Conservation (phyloP, 306 rosid genomes). For the Quercus agrifolia region DNA sequence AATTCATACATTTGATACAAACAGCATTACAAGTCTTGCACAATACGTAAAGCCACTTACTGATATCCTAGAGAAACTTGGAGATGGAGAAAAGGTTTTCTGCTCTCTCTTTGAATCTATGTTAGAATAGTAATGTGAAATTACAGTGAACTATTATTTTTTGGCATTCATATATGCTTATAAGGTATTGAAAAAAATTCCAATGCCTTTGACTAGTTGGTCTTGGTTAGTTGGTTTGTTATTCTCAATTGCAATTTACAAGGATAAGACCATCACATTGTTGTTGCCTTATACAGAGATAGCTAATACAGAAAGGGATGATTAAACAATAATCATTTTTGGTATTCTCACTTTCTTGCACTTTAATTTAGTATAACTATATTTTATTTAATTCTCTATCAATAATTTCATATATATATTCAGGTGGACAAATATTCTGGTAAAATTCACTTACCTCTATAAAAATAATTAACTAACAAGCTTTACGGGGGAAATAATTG, state of each 20-base stretch:
- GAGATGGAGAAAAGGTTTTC: slow-evolving; percentile 75
- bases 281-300: background rate
- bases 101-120: background rate
- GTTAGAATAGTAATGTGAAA: background rate
- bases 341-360: background rate
- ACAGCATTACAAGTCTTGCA: slow-evolving; percentile 61
- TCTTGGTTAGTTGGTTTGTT: background rate
- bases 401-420: background rate
- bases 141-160: background rate
- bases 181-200: background rate
- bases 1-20: slow-evolving; percentile 75
- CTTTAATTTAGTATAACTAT: background rate
- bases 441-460: background rate
- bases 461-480: background rate
- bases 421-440: background rate
- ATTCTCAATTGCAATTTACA: background rate
- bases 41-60: slow-evolving; percentile 87
- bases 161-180: background rate
- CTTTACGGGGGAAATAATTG: background rate
- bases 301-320: background rate
- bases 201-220: background rate
- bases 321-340: background rate
- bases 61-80: slow-evolving; percentile 66
- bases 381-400: background rate
- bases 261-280: background rate